Conservation (phyloP, 1,139 yeast species). For the Zygosaccharomyces sapae region DNA sequence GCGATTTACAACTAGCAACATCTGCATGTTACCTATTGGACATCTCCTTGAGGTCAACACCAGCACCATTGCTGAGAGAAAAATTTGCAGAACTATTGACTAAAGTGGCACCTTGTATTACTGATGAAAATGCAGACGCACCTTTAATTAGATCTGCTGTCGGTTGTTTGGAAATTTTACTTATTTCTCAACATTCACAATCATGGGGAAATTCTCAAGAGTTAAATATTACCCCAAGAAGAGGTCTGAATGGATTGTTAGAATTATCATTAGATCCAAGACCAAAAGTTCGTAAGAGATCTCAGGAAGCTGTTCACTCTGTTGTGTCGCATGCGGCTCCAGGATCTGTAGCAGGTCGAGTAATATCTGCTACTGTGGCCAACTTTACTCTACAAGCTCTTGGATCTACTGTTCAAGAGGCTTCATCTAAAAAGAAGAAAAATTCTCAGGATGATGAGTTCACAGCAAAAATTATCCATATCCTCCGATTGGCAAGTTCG, state of each 20-base stretch:
- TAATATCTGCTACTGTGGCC: slow-evolving; percentile 66
- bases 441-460: slow-evolving; percentile 44
- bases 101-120: slow-evolving; percentile 75
- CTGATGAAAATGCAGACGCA: slow-evolving; percentile 71
- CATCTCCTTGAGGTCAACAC: slow-evolving; percentile 69
- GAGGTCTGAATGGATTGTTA: slow-evolving; percentile 77
- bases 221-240: slow-evolving; percentile 63
- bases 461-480: slow-evolving; percentile 63
- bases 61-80: slow-evolving; percentile 60
- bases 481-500: slow-evolving; percentile 66
- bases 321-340: slow-evolving; percentile 70
- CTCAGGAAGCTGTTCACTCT: slow-evolving; percentile 73
- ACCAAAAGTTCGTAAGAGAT: slow-evolving; percentile 95
- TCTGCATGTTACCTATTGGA: slow-evolving; percentile 81
- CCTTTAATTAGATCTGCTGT: slow-evolving; percentile 78
- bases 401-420: slow-evolving; percentile 44
- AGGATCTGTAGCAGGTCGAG: slow-evolving; percentile 75
- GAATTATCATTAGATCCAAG: slow-evolving; percentile 81
- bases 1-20: slow-evolving; percentile 61
- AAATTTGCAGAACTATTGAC: slow-evolving; percentile 75
- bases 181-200: slow-evolving; percentile 73
- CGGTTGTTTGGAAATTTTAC: slow-evolving; percentile 76
- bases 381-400: slow-evolving; percentile 54
- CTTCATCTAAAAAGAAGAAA: slow-evolving; percentile 37
- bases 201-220: slow-evolving; percentile 61